Conservation (phyloP, 176 grass and related monocot genomes). For the Carex littledalei region DNA sequence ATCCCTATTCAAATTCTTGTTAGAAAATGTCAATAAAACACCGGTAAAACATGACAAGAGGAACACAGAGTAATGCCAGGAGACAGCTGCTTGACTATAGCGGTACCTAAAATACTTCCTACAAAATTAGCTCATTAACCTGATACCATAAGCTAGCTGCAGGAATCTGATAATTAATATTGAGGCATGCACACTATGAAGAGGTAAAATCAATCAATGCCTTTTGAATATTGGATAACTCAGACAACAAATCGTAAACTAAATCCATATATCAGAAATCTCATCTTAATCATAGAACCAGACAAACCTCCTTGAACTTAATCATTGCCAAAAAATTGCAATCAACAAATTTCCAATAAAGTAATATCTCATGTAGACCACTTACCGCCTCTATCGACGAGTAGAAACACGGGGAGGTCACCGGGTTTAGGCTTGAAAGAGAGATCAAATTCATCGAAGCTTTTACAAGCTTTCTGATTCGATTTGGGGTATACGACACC, state of each 20-base stretch:
- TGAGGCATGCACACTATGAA: neutral
- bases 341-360: no score
- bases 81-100: no score
- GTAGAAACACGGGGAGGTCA: slow-evolving; percentile 47
- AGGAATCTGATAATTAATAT: neutral
- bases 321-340: neutral
- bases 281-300: neutral
- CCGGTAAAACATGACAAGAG: no score
- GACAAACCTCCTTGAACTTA: neutral
- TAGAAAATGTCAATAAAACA: neutral
- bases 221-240: neutral
- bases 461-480: slow-evolving; percentile 57
- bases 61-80: no score
- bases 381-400: slow-evolving; percentile 74
- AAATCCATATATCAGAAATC: neutral
- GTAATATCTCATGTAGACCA: neutral
- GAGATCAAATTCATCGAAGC: slow-evolving; percentile 49
- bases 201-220: neutral
- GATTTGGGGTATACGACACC: slow-evolving; percentile 58
- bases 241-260: neutral
- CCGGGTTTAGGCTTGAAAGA: slow-evolving; percentile 61
- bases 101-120: neutral
- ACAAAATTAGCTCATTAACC: neutral
- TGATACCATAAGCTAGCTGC: neutral
- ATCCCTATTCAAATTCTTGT: neutral